Evolutionary conservation across 2,329 filamentous ascomycete species (phyloP), one percentile per base, ranked within the genome.

Genomic region (Sporothrix variecibatus): DNA sequence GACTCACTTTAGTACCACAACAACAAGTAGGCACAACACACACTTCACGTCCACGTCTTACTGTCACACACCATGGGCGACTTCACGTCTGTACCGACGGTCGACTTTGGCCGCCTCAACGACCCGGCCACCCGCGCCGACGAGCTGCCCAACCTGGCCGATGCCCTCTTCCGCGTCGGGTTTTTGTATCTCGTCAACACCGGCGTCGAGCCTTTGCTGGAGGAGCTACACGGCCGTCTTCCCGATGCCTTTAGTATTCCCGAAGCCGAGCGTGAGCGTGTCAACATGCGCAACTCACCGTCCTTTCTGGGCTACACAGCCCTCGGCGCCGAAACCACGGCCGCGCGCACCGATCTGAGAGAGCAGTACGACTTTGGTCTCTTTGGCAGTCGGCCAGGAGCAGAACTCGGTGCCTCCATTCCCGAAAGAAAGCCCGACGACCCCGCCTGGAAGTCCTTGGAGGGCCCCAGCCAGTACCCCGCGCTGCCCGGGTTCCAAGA

Each of bases 291-390:
- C 46, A 87, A 89, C 56, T 90, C 87, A 0, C 87, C 88, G 12
- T 89, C 90, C 78, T 90, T 91, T 73, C 81, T 91, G 1, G 89
- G 89, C 0, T 91, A 90, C 78, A 88, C 86, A 75, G 85, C 82
- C 0, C 84, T 85, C 23, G 88, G 88, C 0, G 83, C 86, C 26
- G 89, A 91, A 78, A 87, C 82, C 0, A 91, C 89, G 1, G 85
- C 86, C 0, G 86, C 87, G 0, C 80, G 81, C 73, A 77, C 80
- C n/a, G 89, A 91, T 77, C 80, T 83, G 38, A 81, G 88, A 23
- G 88, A 91, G 78, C 88, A 91, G 76, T 87, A 89, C 72, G 88
- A 91, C 77, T 87, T 88, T 77, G 75, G 75, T n/a, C n/a, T 67
- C 38, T 67, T 67, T 67, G 62, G 62, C 12, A 67, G 62, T 23